phyloP scores from a whole-genome alignment of 495 filamentous ascomycete species.

The Trichoderma virens region DNA sequence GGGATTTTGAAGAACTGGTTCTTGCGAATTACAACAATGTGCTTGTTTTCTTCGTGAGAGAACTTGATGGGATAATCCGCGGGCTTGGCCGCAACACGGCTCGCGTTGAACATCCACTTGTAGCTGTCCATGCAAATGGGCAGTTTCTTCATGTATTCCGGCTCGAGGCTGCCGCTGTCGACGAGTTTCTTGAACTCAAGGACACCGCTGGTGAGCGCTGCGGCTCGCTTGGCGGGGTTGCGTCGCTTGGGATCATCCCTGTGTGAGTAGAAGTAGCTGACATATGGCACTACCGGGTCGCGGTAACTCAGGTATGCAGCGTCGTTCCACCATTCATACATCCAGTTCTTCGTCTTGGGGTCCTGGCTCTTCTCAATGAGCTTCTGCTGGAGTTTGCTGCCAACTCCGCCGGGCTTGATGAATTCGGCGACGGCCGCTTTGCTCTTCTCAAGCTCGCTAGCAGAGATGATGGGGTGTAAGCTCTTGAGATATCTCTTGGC shows the following conservation, averaged over 20 bases:
- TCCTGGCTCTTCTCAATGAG: slow-evolving; percentile 74
- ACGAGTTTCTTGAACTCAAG: slow-evolving; percentile 94
- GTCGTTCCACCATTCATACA: slow-evolving; percentile 97
- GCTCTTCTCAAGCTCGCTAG: slow-evolving; percentile 65
- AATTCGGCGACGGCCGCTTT: slow-evolving; percentile 79
- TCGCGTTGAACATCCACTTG: slow-evolving; percentile 98
- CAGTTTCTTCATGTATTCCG: slow-evolving; percentile 93
- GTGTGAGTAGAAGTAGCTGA: slow-evolving; percentile 99
- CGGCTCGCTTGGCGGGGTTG: slow-evolving; percentile 85
- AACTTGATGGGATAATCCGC: slow-evolving; percentile 83
- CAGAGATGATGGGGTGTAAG: slow-evolving; percentile 71
- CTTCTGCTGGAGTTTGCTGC: slow-evolving; percentile 81
- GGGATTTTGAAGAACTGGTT: slow-evolving; percentile 92
- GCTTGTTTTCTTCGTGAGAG: slow-evolving; percentile 61
- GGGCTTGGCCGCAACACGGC: slow-evolving; percentile 74
- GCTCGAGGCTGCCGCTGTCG: slow-evolving; percentile 75
- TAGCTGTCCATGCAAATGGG: slow-evolving; percentile 97
- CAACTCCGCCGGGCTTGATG: slow-evolving; percentile 70
- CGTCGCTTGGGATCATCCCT: slow-evolving; percentile 83
- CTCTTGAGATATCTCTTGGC: slow-evolving; percentile 86
- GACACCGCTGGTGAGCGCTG: slow-evolving; percentile 74
- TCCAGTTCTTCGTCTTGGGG: slow-evolving; percentile 85
- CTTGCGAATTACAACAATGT: slow-evolving; percentile 85
- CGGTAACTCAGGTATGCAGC: slow-evolving; percentile 86
- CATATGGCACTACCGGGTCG: slow-evolving; percentile 95